Evolutionary conservation across 2,329 filamentous ascomycete genomes (phyloP), one percentile per base, ranked within the genome.

Genomic region (Colletotrichum sp.): DNA sequence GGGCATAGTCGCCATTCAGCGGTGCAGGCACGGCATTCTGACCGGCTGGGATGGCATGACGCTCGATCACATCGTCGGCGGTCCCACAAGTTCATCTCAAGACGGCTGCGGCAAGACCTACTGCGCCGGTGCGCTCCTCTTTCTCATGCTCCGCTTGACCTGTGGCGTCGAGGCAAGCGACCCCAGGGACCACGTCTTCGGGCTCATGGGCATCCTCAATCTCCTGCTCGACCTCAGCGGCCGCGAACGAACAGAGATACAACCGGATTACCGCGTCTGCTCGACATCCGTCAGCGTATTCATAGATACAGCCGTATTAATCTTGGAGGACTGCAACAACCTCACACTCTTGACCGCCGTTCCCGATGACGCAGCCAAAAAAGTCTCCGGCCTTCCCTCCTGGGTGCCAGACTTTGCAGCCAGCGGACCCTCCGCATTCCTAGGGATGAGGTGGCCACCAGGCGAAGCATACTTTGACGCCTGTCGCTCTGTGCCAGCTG

Each of bases 391-490:
- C 18, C 68, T 79, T 15, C 78, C 78, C 7, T 75, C 78, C 2
- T 79, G 78, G 78, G 74, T 79, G 66, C 71, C 82, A 78, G 34
- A 82, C 80, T 43, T 77, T 83, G 60, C 77, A 10, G 60, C 72
- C 30, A 67, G 38, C 21, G 72, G 72, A 12, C 67, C 67, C 1
- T 71, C 60, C 2, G 60, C 68, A 6, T 61, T 74, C 18, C 28
- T 74, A 24, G 67, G 43, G n/a, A 48, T 66, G 72, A 58, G 72
- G 32, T 67, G 73, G 69, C 68, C 52, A 26, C 24, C 61, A 5
- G 28, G 21, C 18, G 64, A 55, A 7, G n/a, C 61, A 3, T 68
- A 72, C 24, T 75, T 75, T 36, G 57, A 75, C 9, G 69, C 63
- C 16, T 72, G 68, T n/a, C 24, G 55, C 13, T 67, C 61, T 10